Conservation (phyloP, 2,329 filamentous ascomycete genomes). For the Calonectria pseudoturangicola region DNA sequence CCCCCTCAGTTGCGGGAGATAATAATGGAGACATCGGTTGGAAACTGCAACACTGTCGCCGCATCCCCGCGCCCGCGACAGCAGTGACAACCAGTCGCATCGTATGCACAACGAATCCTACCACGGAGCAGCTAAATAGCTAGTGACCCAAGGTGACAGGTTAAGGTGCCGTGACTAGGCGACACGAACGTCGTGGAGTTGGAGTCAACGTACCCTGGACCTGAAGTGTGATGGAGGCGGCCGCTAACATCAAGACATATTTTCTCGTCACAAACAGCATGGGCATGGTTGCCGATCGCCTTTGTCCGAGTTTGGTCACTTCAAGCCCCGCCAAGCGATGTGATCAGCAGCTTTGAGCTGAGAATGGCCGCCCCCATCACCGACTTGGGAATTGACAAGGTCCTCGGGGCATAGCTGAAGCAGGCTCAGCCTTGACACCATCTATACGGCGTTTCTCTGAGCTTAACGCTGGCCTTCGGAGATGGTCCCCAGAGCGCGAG, state of each 20-base stretch:
- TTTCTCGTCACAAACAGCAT: conserved; percentile 20
- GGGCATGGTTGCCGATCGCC: conserved; percentile 31
- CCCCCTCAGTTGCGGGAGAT: conserved; percentile 25
- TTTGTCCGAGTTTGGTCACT: conserved; percentile 19
- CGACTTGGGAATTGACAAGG: conserved; percentile 18
- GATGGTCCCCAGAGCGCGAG: background rate
- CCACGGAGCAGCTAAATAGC: conserved; percentile 4
- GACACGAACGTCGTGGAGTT: conserved; percentile 33
- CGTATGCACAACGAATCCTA: conserved; percentile 23
- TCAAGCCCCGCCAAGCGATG: conserved; percentile 29
- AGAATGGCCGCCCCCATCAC: conserved; percentile 1
- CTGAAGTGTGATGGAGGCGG: conserved; percentile 28
- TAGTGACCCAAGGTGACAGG: conserved; percentile 22
- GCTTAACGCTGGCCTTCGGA: conserved; percentile 3
- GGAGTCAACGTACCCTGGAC: conserved; percentile 18
- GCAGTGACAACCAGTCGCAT: conserved; percentile 26
- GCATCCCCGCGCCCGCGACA: conserved; percentile 35
- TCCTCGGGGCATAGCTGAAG: conserved; percentile 21
- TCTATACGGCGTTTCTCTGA: conserved; percentile 6
- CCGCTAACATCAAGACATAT: conserved; percentile 33
- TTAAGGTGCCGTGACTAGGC: conserved; percentile 32
- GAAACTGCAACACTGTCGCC: conserved; percentile 32
- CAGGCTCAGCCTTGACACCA: conserved; percentile 18
- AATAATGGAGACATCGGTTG: conserved; percentile 23
- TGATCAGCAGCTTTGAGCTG: conserved; percentile 26